Conservation (phyloP, 2,329 filamentous ascomycete genomes). For the Lecanoromycetidae sp. region DNA sequence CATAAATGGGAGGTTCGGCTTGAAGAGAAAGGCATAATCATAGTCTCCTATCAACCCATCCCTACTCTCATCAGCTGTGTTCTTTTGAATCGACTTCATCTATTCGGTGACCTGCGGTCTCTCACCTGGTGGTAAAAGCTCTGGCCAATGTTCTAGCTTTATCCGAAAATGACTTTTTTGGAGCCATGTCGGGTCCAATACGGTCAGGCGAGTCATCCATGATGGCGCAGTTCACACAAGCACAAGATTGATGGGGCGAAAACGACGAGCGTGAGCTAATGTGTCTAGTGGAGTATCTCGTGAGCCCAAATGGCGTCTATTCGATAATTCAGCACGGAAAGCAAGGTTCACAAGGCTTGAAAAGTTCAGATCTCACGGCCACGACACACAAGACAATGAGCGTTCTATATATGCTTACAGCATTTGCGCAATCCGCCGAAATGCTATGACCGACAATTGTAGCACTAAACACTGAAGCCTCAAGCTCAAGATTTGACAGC, state of each 20-base stretch:
- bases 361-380: no score
- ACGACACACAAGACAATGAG: no score
- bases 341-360: no score
- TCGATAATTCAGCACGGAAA: no score
- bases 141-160: slow-evolving; percentile 25
- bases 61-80: slow-evolving; percentile 24
- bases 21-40: slow-evolving; percentile 83
- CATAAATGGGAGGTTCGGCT: slow-evolving; percentile 70
- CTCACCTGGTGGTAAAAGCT: slow-evolving; percentile 33
- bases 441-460: not conserved
- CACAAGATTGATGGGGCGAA: slow-evolving; percentile 2
- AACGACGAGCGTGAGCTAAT: slow-evolving; percentile 11
- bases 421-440: slow-evolving; percentile 7
- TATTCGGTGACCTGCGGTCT: not conserved
- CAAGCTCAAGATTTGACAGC: not conserved
- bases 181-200: slow-evolving; percentile 31
- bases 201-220: slow-evolving; percentile 26
- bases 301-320: not conserved
- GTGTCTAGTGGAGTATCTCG: slow-evolving; percentile 5
- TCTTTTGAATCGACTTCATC: not conserved
- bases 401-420: not conserved
- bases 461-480: not conserved
- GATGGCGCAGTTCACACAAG: no score
- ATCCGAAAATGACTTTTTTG: slow-evolving; percentile 28
- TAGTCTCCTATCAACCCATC: slow-evolving; percentile 74